phyloP scores from a whole-genome alignment of 139 green algal genomes.

The Asterochloris sp. region DNA sequence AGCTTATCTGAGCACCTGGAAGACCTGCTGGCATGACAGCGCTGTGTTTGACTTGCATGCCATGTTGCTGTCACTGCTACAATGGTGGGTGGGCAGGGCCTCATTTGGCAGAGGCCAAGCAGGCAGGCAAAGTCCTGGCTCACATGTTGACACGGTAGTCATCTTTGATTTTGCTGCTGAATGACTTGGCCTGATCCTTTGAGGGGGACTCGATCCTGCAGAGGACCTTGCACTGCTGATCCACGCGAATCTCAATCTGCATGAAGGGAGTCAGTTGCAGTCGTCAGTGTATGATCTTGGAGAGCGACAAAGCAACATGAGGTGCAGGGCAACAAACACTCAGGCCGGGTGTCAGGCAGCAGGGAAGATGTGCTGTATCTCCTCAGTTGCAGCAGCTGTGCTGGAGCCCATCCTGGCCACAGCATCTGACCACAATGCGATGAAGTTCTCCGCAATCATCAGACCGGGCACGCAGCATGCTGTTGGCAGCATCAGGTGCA shows the following conservation, averaged over 20 bases:
- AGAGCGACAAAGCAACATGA: background rate
- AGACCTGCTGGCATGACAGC: background rate
- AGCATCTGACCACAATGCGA: no score
- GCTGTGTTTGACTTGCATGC: no score
- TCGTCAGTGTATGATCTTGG: background rate
- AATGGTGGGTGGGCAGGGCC: no score
- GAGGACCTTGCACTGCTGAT: slow-evolving; percentile 94
- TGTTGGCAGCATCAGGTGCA: no score
- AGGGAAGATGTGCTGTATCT: background rate
- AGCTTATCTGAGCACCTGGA: background rate
- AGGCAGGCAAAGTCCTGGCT: slow-evolving; percentile 8
- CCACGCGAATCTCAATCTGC: slow-evolving; percentile 86
- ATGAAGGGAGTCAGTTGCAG: background rate
- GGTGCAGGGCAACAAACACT: no score
- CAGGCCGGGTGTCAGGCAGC: background rate
- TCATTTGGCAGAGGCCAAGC: background rate
- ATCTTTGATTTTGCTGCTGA: slow-evolving; percentile 85
- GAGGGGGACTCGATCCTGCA: slow-evolving; percentile 81
- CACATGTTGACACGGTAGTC: slow-evolving; percentile 99
- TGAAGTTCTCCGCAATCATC: no score
- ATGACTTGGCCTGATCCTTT: slow-evolving; percentile 69
- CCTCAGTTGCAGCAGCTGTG: background rate
- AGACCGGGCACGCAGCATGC: no score
- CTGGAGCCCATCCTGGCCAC: no score
- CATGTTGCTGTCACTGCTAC: no score